Evolutionary conservation across 1,284 basidiomycete genomes (phyloP), one percentile per base, ranked within the genome.

Genomic region (Rhodotorula sp.): DNA sequence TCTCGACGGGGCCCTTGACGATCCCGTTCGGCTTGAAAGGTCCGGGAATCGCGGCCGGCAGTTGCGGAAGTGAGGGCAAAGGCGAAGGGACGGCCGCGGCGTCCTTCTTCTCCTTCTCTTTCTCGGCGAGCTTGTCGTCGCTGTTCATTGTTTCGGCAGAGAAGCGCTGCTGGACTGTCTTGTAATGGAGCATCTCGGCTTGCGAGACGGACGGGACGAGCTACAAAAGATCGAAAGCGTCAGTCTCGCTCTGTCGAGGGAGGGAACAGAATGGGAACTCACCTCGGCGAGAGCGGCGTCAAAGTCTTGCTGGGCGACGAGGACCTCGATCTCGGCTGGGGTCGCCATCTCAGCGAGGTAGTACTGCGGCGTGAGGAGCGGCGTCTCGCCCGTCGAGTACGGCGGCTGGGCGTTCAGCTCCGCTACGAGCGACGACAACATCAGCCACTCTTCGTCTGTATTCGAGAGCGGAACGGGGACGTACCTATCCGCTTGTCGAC

Each of bases 141-240:
- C 66, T 67, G 50, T 74, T 74, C 64, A 70, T 62, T 53, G 68
- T 72, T 50, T 64, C 68, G 15, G 63, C 56, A 13, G 71, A 70
- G 56, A 74, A 74, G 16, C 62, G 62, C 34, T 61, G 59, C 62
- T 72, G 73, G 0, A 74, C 68, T 18, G 44, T 56, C 64, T 62
- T 83, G 80, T 99, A 99, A 78, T 95, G 91, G 13, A 86, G 85
- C 88, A 99, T 89, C 80, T 99, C 96, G 40, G 86, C 86, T 70
- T 88, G 85, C 76, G 89, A 93, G 15, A 99, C 92, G 78, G 90
- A 93, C 5, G 96, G 94, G 16, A 90, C 85, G 4, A 99, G 84
- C 73, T 74, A 59, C 20, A 22, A 10, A 2, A 24, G 31, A 31
- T 28, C n/a, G 18, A 24, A 40, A 18, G 9, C 30, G 37, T 11